Evolutionary conservation across 2,329 filamentous ascomycete genomes (phyloP).

Genomic region (Fusarium coicis): DNA sequence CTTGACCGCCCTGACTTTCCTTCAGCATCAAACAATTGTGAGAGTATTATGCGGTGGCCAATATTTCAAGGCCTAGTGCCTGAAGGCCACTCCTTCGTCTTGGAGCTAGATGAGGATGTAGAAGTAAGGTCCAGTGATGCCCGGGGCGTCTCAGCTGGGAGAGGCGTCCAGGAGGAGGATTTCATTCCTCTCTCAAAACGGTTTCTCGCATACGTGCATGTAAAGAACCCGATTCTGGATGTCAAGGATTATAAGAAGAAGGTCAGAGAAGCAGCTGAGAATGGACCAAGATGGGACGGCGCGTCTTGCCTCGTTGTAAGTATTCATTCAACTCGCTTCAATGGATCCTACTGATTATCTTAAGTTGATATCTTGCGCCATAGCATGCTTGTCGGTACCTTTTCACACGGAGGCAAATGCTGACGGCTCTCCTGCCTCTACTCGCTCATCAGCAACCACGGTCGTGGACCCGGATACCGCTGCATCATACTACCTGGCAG

Average conservation of each 20-base stretch:
- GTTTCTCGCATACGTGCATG: background rate
- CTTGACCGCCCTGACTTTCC: background rate
- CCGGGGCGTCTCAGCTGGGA: background rate
- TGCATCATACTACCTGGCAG: background rate
- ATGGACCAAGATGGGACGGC: background rate
- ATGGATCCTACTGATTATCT: accelerated
- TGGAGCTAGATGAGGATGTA: background rate
- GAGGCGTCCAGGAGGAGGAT: background rate
- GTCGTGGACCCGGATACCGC: background rate
- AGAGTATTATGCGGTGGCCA: background rate
- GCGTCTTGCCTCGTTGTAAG: background rate
- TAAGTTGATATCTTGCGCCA: background rate
- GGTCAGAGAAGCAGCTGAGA: background rate
- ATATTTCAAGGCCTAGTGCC: background rate
- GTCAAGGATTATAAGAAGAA: background rate
- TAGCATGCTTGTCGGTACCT: background rate
- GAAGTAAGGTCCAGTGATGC: background rate
- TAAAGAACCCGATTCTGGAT: background rate
- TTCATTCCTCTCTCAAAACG: background rate
- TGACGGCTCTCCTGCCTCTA: background rate
- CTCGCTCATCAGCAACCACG: background rate
- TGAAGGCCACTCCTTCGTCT: background rate
- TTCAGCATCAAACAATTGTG: background rate
- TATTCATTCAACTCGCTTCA: accelerated
- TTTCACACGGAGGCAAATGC: background rate